Percentiles rank a stretch among this genome's conserved stretches.
These are phyloP conservation scores for Gossypium gossypioides DNA, from an alignment of 441 rosid genomes.

Conservation along the genomic window DNA sequence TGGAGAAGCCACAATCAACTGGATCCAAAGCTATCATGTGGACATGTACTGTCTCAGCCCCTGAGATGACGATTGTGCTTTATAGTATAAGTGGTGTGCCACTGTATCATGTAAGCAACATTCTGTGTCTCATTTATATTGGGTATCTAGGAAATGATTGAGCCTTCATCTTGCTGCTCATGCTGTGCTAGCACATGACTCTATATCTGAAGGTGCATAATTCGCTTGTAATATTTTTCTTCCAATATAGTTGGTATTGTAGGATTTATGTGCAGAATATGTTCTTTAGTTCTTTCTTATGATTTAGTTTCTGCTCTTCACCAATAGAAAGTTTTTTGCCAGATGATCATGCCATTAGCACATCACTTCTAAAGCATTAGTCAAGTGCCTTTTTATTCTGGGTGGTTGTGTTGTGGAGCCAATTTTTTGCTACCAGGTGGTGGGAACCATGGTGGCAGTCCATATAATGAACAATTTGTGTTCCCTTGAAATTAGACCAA, in stretches of 20 bases:
- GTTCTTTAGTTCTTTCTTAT: conserved; percentile 1
- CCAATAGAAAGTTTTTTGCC: neutral
- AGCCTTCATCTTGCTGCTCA: neutral
- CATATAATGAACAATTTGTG: neutral
- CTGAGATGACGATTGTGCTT: conserved; percentile 84
- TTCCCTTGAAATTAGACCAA: neutral
- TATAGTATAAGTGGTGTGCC: conserved; percentile 50
- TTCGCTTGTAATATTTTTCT: neutral
- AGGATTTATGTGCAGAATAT: neutral
- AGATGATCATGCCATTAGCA: neutral
- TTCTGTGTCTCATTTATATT: conserved; percentile 4
- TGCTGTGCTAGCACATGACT: conserved; percentile 10
- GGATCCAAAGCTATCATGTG: conserved; percentile 66
- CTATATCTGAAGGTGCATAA: neutral
- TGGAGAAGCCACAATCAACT: conserved; percentile 38
- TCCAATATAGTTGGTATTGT: neutral
- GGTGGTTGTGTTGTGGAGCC: neutral
- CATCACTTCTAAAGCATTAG: neutral
- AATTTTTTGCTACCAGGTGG: neutral
- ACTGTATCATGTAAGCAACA: conserved; percentile 77
- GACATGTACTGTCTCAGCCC: conserved; percentile 95
- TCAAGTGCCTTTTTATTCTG: neutral
- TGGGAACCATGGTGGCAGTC: neutral
- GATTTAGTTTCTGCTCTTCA: neutral
- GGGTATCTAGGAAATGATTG: neutral